Conservation (phyloP, 164 flowering plant genomes). For the Paratinospora sagittata region DNA sequence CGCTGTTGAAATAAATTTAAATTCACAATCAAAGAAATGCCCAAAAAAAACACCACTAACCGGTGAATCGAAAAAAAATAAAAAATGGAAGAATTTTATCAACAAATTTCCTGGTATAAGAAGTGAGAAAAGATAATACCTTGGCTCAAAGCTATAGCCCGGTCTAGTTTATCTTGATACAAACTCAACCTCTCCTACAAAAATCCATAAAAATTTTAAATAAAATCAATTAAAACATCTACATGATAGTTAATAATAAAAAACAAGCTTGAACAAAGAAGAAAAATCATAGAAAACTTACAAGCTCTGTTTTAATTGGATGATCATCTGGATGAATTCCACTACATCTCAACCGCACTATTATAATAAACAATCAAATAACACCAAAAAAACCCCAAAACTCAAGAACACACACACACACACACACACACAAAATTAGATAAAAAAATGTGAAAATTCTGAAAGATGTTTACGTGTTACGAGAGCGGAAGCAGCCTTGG, state of each 20-base stretch:
- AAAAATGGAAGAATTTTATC: background rate
- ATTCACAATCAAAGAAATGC: constrained; percentile 1
- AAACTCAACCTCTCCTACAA: constrained; percentile 73
- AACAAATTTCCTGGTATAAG: background rate
- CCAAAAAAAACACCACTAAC: background rate
- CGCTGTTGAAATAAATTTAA: constrained; percentile 39
- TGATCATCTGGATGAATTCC: constrained; percentile 78
- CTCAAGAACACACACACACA: too few relatives aligned
- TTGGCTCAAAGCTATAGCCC: constrained; percentile 52
- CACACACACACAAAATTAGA: too few relatives aligned
- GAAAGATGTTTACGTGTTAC: background rate
- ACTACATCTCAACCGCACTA: constrained; percentile 77
- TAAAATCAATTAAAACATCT: background rate
- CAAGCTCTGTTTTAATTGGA: constrained; percentile 70
- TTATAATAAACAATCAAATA: background rate
- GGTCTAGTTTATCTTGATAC: constrained; percentile 73
- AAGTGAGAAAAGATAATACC: constrained; percentile 36
- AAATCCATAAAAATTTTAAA: constrained; percentile 1
- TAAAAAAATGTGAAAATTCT: too few relatives aligned
- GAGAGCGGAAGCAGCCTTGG: constrained; percentile 51
- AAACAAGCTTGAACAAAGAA: background rate
- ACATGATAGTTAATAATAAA: background rate
- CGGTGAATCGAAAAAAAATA: background rate
- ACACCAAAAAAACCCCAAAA: background rate
- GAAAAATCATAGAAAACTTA: constrained; percentile 18